phyloP scores from a whole-genome alignment of 495 filamentous ascomycete species.

The Lindgomyces ingoldianus region DNA sequence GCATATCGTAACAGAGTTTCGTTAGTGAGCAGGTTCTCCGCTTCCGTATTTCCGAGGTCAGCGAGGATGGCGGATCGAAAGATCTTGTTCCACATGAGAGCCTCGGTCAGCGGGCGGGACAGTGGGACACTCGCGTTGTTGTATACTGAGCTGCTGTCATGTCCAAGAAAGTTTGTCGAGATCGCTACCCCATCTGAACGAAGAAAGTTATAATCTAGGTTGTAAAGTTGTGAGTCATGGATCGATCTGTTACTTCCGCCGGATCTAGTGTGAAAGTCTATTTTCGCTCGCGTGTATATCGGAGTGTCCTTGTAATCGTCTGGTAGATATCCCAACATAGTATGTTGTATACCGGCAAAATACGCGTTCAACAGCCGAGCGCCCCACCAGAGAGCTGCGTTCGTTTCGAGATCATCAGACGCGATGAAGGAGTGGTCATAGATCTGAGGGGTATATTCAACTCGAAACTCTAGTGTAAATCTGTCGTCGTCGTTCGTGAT shows the following conservation, averaged over 20 bases:
- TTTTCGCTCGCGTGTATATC: conserved; percentile 5
- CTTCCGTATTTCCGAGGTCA: conserved; percentile 22
- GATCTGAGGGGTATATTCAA: neutral
- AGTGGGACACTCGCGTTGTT: conserved; percentile 12
- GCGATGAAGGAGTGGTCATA: conserved; percentile 18
- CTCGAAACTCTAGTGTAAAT: conserved; percentile 16
- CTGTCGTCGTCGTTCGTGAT: conserved; percentile 12
- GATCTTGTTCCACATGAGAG: conserved; percentile 11
- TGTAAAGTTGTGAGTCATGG: neutral
- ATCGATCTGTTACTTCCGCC: neutral
- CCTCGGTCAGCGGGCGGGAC: conserved; percentile 27
- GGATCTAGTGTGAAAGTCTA: neutral
- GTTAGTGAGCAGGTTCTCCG: conserved; percentile 24
- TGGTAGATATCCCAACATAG: conserved; percentile 14
- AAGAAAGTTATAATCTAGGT: neutral
- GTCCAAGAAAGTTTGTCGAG: neutral
- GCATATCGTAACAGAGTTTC: conserved; percentile 21
- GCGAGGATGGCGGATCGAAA: conserved; percentile 26
- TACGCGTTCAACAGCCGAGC: conserved; percentile 24
- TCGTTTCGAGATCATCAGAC: conserved; percentile 4
- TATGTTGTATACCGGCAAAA: conserved; percentile 17
- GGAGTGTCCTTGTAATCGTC: conserved; percentile 9
- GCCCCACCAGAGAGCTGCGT: conserved; percentile 31
- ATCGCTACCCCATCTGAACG: neutral
- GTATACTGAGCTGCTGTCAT: neutral